Base-by-base conservation (phyloP, 2,329 filamentous ascomycete species). In the Amauroascus niger region DNA sequence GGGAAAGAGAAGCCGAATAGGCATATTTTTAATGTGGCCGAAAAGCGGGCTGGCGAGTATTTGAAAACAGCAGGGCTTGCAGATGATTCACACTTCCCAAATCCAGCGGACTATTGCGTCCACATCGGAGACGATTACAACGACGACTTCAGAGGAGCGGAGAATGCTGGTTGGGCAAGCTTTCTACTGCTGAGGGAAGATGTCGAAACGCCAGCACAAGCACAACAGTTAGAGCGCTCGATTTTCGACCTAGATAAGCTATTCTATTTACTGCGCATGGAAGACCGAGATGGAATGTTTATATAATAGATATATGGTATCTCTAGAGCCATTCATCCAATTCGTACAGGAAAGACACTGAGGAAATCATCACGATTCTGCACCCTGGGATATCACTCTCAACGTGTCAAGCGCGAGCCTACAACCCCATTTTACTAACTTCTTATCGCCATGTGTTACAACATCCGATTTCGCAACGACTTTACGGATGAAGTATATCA, bases 401-500 rank as follows among this genome's bases (percentile, higher is more conserved):
- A 74, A 59, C 40, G 72, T 69, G 62, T 71, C 68, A 45, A 70
- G 60, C 2, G 70, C 70, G 32, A 69, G 63, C 60, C 63, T 68
- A 55, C 69, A 71, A 40, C 74, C 67, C 74, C 72, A 67, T 64
- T 69, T 67, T 43, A 83, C 70, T 13, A 73, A 67, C 53, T 76
- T 77, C 59, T 67, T 72, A 60, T 83, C 80, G 45, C 70, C 69
- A 55, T 73, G 73, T n/a, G 67, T 70, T 20, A 73, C 69, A 54
- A 77, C 63, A 61, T 81, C 79, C 0, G 83, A 85, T 65, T 83
- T 86, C 3, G 79, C 75, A 14, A 96, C 77, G 43, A 85, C 79
- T 66, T 86, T 89, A 63, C 81, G 80, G 50, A 97, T 64, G 64
- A 95, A 93, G 68, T 84, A 94, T 57, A 86, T 82, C 59, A 96